A percentile compares a stretch with the other conserved stretches of the same genome.
Evolutionary conservation across 2,329 filamentous ascomycete genomes (phyloP).

Genomic region (Fusarium euwallaceae): DNA sequence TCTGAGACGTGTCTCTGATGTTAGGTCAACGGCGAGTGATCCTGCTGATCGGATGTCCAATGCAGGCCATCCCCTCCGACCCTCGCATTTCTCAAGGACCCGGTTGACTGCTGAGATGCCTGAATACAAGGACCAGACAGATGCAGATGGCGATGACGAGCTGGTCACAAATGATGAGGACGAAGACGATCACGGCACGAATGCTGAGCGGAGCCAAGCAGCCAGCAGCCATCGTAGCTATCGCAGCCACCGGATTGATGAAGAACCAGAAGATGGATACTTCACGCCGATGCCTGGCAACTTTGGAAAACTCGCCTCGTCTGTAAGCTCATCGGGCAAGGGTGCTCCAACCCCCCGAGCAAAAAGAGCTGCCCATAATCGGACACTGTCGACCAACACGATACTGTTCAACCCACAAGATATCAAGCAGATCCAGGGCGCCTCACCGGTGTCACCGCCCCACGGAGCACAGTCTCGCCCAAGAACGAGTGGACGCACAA

Average conservation of each 20-base stretch:
- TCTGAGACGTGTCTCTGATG: constrained; percentile 66
- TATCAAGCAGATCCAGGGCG: constrained; percentile 52
- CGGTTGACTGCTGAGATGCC: constrained; percentile 51
- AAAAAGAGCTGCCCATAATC: constrained; percentile 68
- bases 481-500: constrained; percentile 53
- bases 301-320: constrained; percentile 55
- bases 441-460: constrained; percentile 60
- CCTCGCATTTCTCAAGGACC: constrained; percentile 53
- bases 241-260: constrained; percentile 46
- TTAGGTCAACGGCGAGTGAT: constrained; percentile 72
- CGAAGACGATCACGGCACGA: constrained; percentile 66
- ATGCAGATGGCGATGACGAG: constrained; percentile 92
- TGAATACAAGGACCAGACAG: constrained; percentile 74
- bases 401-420: constrained; percentile 83
- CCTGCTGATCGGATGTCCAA: constrained; percentile 73
- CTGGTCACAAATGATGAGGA: constrained; percentile 85
- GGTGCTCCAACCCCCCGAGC: constrained; percentile 50
- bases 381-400: constrained; percentile 84
- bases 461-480: constrained; percentile 50
- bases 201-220: constrained; percentile 53
- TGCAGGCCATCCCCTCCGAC: constrained; percentile 55
- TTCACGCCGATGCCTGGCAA: constrained; percentile 65
- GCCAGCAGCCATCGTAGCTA: constrained; percentile 42
- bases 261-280: constrained; percentile 63
- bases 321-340: constrained; percentile 49